phyloP scores from a whole-genome alignment of 2,329 filamentous ascomycete species.

The Trichoderma aggressivum region DNA sequence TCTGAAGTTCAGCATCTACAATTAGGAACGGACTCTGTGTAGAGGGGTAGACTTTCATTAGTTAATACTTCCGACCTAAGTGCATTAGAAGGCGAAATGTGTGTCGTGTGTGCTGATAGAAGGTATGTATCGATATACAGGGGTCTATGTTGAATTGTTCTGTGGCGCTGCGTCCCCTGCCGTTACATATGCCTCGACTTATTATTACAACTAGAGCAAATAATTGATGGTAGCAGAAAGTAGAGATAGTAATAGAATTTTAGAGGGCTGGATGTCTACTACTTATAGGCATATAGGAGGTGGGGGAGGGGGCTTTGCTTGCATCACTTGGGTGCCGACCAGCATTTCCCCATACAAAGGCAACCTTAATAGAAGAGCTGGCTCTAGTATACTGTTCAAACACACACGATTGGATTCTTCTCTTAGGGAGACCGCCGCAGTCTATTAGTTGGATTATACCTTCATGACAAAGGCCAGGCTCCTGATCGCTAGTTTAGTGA shows the following conservation, averaged over 20 bases:
- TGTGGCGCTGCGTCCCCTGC: background rate
- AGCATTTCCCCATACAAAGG: too few species aligned
- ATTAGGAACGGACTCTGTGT: background rate
- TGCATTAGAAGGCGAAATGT: background rate
- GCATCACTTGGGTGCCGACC: too few species aligned
- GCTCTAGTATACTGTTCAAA: fast-evolving
- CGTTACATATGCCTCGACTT: too few species aligned
- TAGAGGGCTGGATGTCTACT: too few species aligned
- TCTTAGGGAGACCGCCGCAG: background rate
- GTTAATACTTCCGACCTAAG: background rate
- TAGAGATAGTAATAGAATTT: too few species aligned
- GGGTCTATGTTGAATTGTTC: background rate
- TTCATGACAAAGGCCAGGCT: background rate
- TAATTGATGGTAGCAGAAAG: too few species aligned
- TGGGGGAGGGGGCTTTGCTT: too few species aligned
- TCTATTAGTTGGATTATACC: background rate
- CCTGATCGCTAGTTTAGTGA: background rate
- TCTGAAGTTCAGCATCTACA: background rate
- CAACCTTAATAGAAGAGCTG: too few species aligned
- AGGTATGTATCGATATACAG: background rate
- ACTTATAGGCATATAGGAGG: too few species aligned
- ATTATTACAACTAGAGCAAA: too few species aligned
- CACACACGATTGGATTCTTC: background rate
- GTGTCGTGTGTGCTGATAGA: background rate
- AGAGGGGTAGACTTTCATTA: background rate